These are phyloP conservation scores for Nepenthes gracilis DNA, from an alignment of 148 eudicot genomes.

Conservation along the genomic window DNA sequence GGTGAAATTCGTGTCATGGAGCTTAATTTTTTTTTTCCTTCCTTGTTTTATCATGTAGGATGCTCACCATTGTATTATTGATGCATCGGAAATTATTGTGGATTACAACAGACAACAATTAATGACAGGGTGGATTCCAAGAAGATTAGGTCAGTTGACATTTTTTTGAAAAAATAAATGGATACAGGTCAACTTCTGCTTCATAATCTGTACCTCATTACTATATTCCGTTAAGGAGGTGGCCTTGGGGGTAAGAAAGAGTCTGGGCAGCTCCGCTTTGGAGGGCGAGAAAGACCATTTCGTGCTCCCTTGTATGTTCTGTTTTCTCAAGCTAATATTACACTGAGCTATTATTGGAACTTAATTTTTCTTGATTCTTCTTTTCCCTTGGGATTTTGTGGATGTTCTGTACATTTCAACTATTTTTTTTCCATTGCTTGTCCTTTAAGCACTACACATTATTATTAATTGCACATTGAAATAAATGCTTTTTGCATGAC, in stretches of 20 bases:
- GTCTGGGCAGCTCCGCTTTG: slow-evolving; percentile 98
- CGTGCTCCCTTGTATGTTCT: slow-evolving; percentile 87
- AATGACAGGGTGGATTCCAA: slow-evolving; percentile 98
- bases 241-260: slow-evolving; percentile 97
- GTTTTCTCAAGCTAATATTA: slow-evolving; percentile 1
- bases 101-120: slow-evolving; percentile 90
- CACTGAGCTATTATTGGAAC: background rate
- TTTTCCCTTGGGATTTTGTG: background rate
- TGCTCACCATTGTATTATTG: slow-evolving; percentile 79
- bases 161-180: background rate
- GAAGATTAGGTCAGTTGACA: slow-evolving; percentile 71
- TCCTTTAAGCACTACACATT: no score
- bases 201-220: background rate
- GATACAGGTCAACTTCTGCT: background rate
- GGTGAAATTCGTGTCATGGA: background rate
- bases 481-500: no score
- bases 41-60: slow-evolving; percentile 32
- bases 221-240: slow-evolving; percentile 44
- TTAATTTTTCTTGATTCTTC: background rate
- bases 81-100: slow-evolving; percentile 86
- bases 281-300: slow-evolving; percentile 97
- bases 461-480: no score
- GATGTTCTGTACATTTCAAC: no score
- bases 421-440: no score
- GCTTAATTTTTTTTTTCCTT: slow-evolving; percentile 1